Conservation (phyloP, 257 asterid species). For the Leonotis leonurus region DNA sequence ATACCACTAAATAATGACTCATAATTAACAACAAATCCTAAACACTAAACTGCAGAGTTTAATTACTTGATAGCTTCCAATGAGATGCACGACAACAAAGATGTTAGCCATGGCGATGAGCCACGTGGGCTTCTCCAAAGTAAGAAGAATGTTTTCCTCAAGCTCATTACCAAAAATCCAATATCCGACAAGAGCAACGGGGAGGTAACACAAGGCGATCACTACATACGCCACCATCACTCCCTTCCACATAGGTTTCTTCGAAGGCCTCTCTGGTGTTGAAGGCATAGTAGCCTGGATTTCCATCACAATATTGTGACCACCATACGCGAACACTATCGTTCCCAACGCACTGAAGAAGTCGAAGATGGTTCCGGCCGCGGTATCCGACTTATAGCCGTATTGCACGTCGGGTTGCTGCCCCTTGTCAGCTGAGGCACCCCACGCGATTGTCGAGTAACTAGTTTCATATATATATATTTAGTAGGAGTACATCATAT, state of each 20-base stretch:
- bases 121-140: conserved; percentile 5
- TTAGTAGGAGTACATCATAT: too few species aligned
- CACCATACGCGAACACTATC: conserved; percentile 4
- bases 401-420: neutral
- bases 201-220: conserved; percentile 3
- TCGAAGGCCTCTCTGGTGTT: neutral
- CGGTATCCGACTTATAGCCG: neutral
- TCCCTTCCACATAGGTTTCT: conserved; percentile 15
- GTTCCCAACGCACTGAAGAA: conserved; percentile 12
- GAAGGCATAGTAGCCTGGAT: conserved; percentile 15
- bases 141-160: conserved; percentile 2
- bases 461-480: too few species aligned
- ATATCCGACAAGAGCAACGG: conserved; percentile 12
- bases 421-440: neutral
- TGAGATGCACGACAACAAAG: conserved; percentile 13
- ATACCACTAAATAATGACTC: too few species aligned
- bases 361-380: neutral
- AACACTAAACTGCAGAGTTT: neutral
- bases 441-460: conserved; percentile 14
- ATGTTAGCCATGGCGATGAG: conserved; percentile 12
- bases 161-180: conserved; percentile 5
- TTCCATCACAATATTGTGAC: conserved; percentile 17
- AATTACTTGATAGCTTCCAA: conserved; percentile 16
- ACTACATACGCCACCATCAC: neutral
- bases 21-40: too few species aligned